Base-by-base conservation (phyloP, 768 basidiomycete genomes). In the Hydnomerulius pinastri region DNA sequence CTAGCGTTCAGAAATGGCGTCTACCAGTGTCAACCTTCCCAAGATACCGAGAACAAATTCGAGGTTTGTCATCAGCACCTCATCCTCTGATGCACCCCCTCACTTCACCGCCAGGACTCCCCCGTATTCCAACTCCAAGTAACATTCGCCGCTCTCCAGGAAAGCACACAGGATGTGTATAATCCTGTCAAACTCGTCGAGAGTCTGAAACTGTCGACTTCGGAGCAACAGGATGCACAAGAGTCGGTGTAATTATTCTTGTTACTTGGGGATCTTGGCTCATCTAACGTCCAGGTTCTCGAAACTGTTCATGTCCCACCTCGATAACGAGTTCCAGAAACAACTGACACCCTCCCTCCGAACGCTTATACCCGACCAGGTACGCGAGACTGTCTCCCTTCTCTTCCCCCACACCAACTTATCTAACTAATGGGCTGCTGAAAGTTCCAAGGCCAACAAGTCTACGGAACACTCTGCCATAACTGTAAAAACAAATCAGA, bases 151-250 rank as follows among this genome's bases (percentile, higher is more conserved):
- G 91, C 89, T 1, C 77, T 98, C 43, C 90, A 98, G 61, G 77
- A 83, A 51, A 82, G 89, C 52, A 75, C 74, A 4, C 76, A 83
- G 58, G 78, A 68, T 41, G 82, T 86, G 0, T 94, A 89, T 63
- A 92, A 98, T 68, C 96, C 96, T 0, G 71, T 74, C 13, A 87
- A 85, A 54, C 79, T 98, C 12, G 88, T 95, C 6, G 86, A 94
- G 63, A 91, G 91, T 57, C 72, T 98, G 45, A 80, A 85, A 50
- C 72, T 98, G 32, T 80, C 86, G 17, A 84, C 86, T 1, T 77
- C 86, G 4, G 90, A 97, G 62, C 96, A 98, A 63, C 95, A 98
- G 70, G 96, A 98, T 71, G 94, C 96, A 25, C 92, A 95, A 69
- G 96, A 98, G 92, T 97, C 61, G 46, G 82, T 61, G 44, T 7